A percentile compares a stretch with the other conserved stretches of the same genome.
Evolutionary conservation across 2,329 filamentous ascomycete species (phyloP).

Genomic region (Penicillium brasilianum): DNA sequence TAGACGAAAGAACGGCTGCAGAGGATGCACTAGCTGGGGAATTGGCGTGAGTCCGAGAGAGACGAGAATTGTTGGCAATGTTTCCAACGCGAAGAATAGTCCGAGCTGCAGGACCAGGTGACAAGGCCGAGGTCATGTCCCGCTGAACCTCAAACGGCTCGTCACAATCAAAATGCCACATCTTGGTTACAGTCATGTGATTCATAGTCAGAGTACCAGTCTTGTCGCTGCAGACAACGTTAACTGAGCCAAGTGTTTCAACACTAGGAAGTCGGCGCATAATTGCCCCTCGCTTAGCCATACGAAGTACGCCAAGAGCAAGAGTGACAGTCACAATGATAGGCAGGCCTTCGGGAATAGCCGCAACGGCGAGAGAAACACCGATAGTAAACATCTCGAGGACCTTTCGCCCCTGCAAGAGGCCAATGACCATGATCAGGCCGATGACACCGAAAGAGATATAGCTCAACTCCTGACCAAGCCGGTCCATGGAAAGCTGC

Average conservation of each 20-base stretch:
- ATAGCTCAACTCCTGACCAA: conserved; percentile 94
- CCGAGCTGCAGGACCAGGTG: conserved; percentile 74
- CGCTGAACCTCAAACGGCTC: conserved; percentile 62
- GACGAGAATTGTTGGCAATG: conserved; percentile 90
- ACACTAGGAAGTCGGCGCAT: conserved; percentile 95
- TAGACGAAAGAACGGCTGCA: conserved; percentile 84
- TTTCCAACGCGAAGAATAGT: conserved; percentile 91
- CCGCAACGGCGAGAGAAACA: conserved; percentile 92
- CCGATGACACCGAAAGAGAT: conserved; percentile 95
- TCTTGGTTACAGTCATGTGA: conserved; percentile 95
- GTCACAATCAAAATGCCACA: conserved; percentile 86
- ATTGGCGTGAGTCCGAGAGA: conserved; percentile 74
- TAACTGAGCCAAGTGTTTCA: conserved; percentile 96
- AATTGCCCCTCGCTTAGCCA: conserved; percentile 94
- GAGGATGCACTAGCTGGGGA: conserved; percentile 72
- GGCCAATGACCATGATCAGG: conserved; percentile 87
- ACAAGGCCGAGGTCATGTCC: conserved; percentile 54
- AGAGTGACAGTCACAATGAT: conserved; percentile 98
- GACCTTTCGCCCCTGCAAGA: conserved; percentile 85
- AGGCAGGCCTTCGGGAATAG: conserved; percentile 92
- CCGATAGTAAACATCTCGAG: conserved; percentile 98
- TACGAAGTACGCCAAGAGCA: conserved; percentile 90
- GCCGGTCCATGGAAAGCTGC: conserved; percentile 95
- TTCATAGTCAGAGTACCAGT: conserved; percentile 96
- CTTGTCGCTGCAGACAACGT: conserved; percentile 99